Base-by-base conservation (phyloP, 768 basidiomycete genomes). In the Boletus vinaceobasis region DNA sequence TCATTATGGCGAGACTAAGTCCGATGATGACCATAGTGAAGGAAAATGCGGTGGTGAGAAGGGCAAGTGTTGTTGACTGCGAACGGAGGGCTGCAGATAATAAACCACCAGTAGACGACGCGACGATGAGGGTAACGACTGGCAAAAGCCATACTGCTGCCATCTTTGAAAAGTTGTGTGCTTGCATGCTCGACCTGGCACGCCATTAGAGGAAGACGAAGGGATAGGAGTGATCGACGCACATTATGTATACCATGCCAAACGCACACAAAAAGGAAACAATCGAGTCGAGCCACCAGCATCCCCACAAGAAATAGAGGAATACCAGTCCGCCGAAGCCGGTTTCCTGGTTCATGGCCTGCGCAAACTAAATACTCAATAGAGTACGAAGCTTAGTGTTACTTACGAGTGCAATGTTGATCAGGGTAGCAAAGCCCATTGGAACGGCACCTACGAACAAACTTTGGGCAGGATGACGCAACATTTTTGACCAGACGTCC, bases 221-320 rank as follows among this genome's bases (percentile, higher is more conserved):
- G 10, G 31, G 4, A 53, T 14, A 21, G 9, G 7, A 7, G 26
- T 33, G 2, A 3, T 23, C 19, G 21, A 46, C 60, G 38, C 50
- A 80, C 81, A 82, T 82, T 4, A 71, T 65, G 60, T 80, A 74
- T 7, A 82, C 53, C 73, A 81, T 74, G 17, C 79, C 81, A 39
- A 83, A 74, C 40, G 75, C 78, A 50, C 76, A 67, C 7, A 72
- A 7, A 39, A 78, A 71, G 7, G 81, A 77, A 21, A 76, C 53
- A 0, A 65, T 45, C 1, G 71, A 71, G 58, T 79, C 77, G 23
- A 79, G 38, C 80, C 79, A 83, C 81, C 81, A 83, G 43, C 78
- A 69, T 19, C 67, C 79, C 74, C 80, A 79, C 29, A 79, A 54
- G 32, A 72, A 65, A 50, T 71, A 77, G 32, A 79, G 67, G 37